phyloP scores from a whole-genome alignment of 2,329 filamentous ascomycete species.

The Colletotrichum neosansevieriae region DNA sequence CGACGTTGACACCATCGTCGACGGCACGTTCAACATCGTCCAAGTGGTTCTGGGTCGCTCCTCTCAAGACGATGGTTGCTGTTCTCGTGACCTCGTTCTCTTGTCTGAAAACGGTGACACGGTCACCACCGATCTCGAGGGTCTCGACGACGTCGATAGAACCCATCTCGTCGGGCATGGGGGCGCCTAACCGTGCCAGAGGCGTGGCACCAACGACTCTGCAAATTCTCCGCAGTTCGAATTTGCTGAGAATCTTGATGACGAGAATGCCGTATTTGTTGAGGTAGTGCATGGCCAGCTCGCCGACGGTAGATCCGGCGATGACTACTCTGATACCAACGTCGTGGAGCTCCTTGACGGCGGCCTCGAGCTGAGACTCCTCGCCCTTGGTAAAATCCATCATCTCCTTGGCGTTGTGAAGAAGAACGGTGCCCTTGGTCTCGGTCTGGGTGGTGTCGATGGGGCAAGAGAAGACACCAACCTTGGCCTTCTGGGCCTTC shows the following conservation, averaged over 20 bases:
- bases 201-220: conserved; percentile 96
- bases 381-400: conserved; percentile 98
- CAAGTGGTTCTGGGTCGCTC: conserved; percentile 97
- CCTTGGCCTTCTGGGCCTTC: conserved; percentile 93
- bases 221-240: conserved; percentile 94
- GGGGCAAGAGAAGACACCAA: conserved; percentile 95
- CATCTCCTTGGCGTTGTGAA: conserved; percentile 99
- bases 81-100: conserved; percentile 93
- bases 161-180: conserved; percentile 99
- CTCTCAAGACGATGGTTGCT: conserved; percentile 91
- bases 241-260: conserved; percentile 98
- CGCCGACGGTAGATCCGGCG: conserved; percentile 92
- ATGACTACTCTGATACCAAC: conserved; percentile 92
- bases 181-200: conserved; percentile 93
- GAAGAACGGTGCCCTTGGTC: conserved; percentile 96
- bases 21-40: conserved; percentile 97
- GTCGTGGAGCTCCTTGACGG: conserved; percentile 96
- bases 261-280: conserved; percentile 97
- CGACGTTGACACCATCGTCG: conserved; percentile 97
- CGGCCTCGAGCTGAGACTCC: conserved; percentile 88
- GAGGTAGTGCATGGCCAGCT: conserved; percentile 93
- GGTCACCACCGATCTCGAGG: conserved; percentile 95
- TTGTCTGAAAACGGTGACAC: conserved; percentile 98
- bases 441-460: conserved; percentile 97
- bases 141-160: conserved; percentile 95